A percentile compares a stretch with the other conserved stretches of the same genome.
Evolutionary conservation across 2,329 filamentous ascomycete genomes (phyloP).

Genomic region (Exophiala oligosperma): DNA sequence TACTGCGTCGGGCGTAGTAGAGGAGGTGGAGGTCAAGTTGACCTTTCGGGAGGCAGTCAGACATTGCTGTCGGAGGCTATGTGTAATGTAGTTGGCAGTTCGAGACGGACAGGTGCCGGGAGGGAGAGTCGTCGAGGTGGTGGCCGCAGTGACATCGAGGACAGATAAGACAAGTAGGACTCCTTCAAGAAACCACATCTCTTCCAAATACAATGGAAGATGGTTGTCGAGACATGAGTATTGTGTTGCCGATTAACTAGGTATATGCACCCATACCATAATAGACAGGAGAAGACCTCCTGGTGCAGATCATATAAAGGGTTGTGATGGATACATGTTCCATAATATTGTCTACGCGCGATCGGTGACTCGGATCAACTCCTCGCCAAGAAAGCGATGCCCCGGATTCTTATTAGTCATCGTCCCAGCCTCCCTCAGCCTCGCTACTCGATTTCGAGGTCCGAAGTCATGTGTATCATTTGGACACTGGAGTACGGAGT

Average conservation of each 20-base stretch:
- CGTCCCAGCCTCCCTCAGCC: too few relatives aligned
- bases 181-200: slow-evolving; percentile 7
- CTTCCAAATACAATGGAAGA: neutral
- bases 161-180: slow-evolving; percentile 9
- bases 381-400: too few relatives aligned
- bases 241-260: neutral
- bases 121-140: slow-evolving; percentile 1
- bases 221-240: slow-evolving; percentile 4
- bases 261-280: neutral
- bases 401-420: too few relatives aligned
- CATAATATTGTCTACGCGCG: too few relatives aligned
- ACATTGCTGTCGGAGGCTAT: slow-evolving; percentile 74
- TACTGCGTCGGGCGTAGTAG: slow-evolving; percentile 10
- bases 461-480: too few relatives aligned
- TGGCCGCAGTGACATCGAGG: slow-evolving; percentile 1
- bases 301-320: neutral
- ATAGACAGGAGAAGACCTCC: neutral
- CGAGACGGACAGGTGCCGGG: slow-evolving; percentile 49
- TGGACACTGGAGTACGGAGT: too few relatives aligned
- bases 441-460: too few relatives aligned
- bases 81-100: slow-evolving; percentile 80
- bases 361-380: too few relatives aligned
- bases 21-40: slow-evolving; percentile 25
- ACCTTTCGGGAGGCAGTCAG: slow-evolving; percentile 52
- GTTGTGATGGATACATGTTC: neutral